phyloP scores from a whole-genome alignment of 768 basidiomycete genomes.

The Pleurotus platypus region DNA sequence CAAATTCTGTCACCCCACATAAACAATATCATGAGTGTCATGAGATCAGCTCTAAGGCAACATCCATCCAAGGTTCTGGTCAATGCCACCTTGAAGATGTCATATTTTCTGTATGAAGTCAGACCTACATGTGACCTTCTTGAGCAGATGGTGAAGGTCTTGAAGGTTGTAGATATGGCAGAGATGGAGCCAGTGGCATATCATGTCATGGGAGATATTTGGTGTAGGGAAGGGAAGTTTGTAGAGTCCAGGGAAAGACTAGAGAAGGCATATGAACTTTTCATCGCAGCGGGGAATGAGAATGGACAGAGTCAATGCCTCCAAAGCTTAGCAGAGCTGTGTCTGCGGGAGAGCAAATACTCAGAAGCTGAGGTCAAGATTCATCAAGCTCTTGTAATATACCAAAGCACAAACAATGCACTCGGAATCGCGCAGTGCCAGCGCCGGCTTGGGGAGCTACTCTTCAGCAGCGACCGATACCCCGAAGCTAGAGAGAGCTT shows the following conservation, averaged over 20 bases:
- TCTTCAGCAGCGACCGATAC: neutral
- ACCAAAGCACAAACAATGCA: constrained; percentile 6
- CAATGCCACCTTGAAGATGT: constrained; percentile 5
- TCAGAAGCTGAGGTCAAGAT: constrained; percentile 4
- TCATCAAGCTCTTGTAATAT: constrained; percentile 4
- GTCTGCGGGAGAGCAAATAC: constrained; percentile 2
- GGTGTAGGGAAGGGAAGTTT: constrained; percentile 9
- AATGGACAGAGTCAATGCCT: constrained; percentile 4
- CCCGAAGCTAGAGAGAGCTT: neutral
- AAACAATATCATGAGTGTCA: constrained; percentile 7
- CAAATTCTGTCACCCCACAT: constrained; percentile 5
- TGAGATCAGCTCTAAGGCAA: neutral
- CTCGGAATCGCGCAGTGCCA: constrained; percentile 11
- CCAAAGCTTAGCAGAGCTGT: constrained; percentile 4
- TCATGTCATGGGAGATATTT: constrained; percentile 7
- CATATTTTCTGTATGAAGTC: constrained; percentile 7
- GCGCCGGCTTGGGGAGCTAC: neutral
- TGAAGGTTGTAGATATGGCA: constrained; percentile 3
- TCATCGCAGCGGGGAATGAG: neutral
- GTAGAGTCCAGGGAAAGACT: constrained; percentile 12
- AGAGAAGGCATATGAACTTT: constrained; percentile 15
- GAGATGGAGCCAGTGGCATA: constrained; percentile 7
- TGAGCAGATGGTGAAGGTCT: constrained; percentile 1
- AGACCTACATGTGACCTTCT: constrained; percentile 6
- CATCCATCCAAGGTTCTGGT: constrained; percentile 5